Evolutionary conservation across 352 stramenopile species (phyloP).

Genomic region (Pythium coloratum): DNA sequence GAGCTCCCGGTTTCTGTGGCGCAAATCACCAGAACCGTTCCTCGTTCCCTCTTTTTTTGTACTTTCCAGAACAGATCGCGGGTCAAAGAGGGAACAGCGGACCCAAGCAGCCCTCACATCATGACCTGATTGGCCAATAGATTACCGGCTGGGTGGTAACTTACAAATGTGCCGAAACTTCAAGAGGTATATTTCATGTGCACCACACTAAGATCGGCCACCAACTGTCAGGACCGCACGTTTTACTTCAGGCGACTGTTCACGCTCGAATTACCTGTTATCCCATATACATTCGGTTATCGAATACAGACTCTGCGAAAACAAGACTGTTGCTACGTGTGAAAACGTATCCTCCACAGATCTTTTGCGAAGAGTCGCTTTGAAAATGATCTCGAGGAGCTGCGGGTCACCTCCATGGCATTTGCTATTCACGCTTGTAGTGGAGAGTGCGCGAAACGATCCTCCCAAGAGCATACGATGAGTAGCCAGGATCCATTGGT

Average conservation of each 20-base stretch:
- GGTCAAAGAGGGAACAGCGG: not conserved
- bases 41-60: too few species aligned
- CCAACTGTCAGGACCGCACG: not conserved
- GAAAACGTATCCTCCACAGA: not conserved
- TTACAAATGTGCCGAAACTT: not conserved
- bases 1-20: not conserved
- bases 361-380: not conserved
- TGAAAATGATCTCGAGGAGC: not conserved
- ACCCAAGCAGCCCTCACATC: not conserved
- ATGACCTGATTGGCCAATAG: not conserved
- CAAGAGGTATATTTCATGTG: not conserved
- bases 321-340: not conserved
- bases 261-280: not conserved
- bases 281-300: not conserved
- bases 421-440: not conserved
- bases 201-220: constrained; percentile 1
- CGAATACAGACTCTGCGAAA: not conserved
- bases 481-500: constrained; percentile 13
- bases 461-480: not conserved
- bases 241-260: not conserved
- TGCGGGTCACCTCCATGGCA: not conserved
- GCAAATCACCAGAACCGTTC: not conserved
- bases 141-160: not conserved
- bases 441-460: not conserved
- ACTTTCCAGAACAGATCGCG: not conserved